A percentile compares a stretch with the other conserved stretches of the same genome.
Conservation (phyloP, 768 basidiomycete genomes). For the Psilocybe cubensis region DNA sequence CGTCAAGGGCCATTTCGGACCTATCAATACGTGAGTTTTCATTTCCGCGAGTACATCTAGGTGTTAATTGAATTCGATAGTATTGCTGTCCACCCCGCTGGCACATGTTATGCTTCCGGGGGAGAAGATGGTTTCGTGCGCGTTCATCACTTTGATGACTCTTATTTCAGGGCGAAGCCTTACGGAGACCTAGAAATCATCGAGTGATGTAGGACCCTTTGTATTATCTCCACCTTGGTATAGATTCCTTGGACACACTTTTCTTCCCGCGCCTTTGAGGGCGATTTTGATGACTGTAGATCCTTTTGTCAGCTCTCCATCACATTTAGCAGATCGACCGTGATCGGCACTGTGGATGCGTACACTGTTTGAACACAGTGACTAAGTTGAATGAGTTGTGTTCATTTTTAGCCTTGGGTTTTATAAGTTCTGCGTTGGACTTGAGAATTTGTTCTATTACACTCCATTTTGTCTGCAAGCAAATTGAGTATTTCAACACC, state of each 20-base stretch:
- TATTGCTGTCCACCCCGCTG: constrained; percentile 90
- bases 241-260: neutral
- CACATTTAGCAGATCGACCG: too few species aligned
- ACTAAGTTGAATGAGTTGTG: too few species aligned
- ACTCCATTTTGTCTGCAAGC: too few species aligned
- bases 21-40: constrained; percentile 88
- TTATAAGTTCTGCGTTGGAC: too few species aligned
- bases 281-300: neutral
- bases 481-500: neutral
- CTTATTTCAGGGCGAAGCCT: constrained; percentile 89
- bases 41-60: neutral
- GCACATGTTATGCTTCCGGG: constrained; percentile 89
- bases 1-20: constrained; percentile 97
- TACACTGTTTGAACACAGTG: too few species aligned
- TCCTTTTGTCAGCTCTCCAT: neutral
- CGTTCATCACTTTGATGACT: constrained; percentile 93
- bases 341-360: too few species aligned
- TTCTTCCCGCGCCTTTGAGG: neutral
- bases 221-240: constrained; percentile 3
- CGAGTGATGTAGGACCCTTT: constrained; percentile 37
- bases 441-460: too few species aligned
- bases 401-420: too few species aligned
- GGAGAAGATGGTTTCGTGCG: constrained; percentile 96
- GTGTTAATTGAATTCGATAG: constrained; percentile 41
- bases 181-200: constrained; percentile 85